phyloP scores from a whole-genome alignment of 768 basidiomycete genomes.

The Phaeotremella skinneri region DNA sequence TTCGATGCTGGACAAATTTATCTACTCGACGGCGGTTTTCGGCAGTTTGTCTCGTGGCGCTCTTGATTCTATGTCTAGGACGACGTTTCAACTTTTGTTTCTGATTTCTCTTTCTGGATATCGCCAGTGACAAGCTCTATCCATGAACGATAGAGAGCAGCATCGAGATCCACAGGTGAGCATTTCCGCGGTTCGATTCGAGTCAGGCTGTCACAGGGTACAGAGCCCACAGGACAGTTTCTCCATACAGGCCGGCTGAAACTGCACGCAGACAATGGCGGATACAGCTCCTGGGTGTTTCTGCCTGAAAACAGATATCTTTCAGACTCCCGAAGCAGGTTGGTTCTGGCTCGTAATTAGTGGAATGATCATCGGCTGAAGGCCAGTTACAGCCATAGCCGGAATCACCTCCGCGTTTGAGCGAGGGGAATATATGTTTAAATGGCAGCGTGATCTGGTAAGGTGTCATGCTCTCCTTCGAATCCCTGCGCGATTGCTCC shows the following conservation, averaged over 20 bases:
- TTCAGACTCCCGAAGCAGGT: neutral
- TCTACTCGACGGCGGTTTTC: neutral
- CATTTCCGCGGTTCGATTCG: neutral
- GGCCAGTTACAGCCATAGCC: neutral
- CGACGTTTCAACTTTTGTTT: neutral
- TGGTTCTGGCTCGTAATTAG: neutral
- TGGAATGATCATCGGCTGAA: neutral
- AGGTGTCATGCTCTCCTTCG: neutral
- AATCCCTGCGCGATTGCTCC: neutral
- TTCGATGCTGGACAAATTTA: conserved; percentile 1
- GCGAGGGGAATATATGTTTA: neutral
- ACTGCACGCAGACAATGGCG: neutral
- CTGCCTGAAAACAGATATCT: neutral
- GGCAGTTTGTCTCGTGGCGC: neutral
- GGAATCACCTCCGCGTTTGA: neutral
- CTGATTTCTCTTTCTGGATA: neutral
- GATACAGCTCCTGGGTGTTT: neutral
- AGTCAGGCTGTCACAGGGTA: neutral
- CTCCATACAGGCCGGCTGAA: neutral
- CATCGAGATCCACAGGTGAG: neutral
- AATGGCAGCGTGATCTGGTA: neutral
- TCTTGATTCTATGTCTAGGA: neutral
- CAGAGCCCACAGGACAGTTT: neutral
- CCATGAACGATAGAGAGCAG: neutral
- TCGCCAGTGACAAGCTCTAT: neutral